These are phyloP conservation scores for Scutellaria baicalensis DNA, from an alignment of 257 asterid species.

Conservation along the genomic window DNA sequence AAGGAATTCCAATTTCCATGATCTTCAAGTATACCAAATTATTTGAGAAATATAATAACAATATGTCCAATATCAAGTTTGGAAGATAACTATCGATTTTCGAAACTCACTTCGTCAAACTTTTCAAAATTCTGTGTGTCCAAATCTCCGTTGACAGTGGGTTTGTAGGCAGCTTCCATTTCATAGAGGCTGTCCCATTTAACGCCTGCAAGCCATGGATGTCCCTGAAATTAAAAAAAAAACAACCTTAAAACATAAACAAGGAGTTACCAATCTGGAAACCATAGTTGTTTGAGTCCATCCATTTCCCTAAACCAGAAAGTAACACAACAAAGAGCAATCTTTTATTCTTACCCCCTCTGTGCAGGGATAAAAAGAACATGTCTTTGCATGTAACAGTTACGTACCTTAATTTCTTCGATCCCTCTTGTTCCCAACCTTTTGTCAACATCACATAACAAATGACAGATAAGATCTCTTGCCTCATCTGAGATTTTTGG, in stretches of 20 bases:
- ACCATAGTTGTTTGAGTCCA: background rate
- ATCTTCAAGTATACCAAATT: too few relatives aligned
- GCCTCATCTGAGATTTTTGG: constrained; percentile 83
- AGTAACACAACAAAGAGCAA: background rate
- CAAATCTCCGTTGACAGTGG: constrained; percentile 74
- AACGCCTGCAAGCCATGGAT: constrained; percentile 73
- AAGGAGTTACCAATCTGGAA: background rate
- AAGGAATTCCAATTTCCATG: background rate
- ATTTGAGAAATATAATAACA: background rate
- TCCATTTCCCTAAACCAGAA: background rate
- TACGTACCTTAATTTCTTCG: constrained; percentile 84
- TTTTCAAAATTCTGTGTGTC: constrained; percentile 96
- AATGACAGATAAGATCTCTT: constrained; percentile 76
- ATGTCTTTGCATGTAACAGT: background rate
- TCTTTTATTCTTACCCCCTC: background rate
- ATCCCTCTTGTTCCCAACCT: constrained; percentile 92
- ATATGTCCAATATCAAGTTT: background rate
- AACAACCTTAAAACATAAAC: background rate
- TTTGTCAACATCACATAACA: constrained; percentile 85
- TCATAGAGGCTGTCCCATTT: constrained; percentile 89
- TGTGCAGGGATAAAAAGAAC: background rate
- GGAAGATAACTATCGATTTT: background rate
- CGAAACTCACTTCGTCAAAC: constrained; percentile 72
- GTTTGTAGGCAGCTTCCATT: constrained; percentile 94
- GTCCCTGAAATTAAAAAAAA: constrained; percentile 54